phyloP scores from a whole-genome alignment of 2,329 filamentous ascomycete genomes.

The Cladosporium sp. region DNA sequence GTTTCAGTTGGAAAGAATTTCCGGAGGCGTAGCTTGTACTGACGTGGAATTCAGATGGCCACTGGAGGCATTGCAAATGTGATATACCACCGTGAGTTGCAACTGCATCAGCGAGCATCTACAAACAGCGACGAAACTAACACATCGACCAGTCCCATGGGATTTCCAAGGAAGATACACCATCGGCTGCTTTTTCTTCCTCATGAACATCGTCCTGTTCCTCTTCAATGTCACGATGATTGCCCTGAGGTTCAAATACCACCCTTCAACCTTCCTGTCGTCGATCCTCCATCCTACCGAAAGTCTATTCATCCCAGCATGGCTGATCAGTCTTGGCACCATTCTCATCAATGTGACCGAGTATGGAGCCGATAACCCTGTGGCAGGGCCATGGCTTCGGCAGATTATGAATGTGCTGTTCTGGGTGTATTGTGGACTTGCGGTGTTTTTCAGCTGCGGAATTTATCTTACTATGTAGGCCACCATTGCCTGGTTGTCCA shows the following conservation, averaged over 20 bases:
- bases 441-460: conserved; percentile 62
- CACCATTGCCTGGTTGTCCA: no score
- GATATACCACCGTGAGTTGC: conserved; percentile 49
- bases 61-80: conserved; percentile 52
- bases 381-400: conserved; percentile 54
- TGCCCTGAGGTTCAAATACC: conserved; percentile 62
- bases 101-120: not conserved
- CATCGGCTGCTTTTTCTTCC: conserved; percentile 47
- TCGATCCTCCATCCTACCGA: conserved; percentile 76
- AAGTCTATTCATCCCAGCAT: conserved; percentile 70
- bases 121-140: not conserved
- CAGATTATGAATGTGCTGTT: conserved; percentile 62
- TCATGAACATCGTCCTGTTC: conserved; percentile 55
- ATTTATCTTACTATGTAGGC: conserved; percentile 74
- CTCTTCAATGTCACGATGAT: conserved; percentile 67
- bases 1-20: not conserved
- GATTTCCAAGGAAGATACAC: conserved; percentile 43
- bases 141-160: conserved; percentile 33
- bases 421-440: conserved; percentile 68
- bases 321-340: conserved; percentile 61
- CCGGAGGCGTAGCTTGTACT: not conserved
- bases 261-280: conserved; percentile 64
- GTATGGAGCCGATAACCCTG: conserved; percentile 54
- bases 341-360: conserved; percentile 66
- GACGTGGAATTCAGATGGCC: conserved; percentile 54